These are phyloP conservation scores for Terana coerulea DNA, from an alignment of 768 basidiomycete genomes.

Conservation along the genomic window DNA sequence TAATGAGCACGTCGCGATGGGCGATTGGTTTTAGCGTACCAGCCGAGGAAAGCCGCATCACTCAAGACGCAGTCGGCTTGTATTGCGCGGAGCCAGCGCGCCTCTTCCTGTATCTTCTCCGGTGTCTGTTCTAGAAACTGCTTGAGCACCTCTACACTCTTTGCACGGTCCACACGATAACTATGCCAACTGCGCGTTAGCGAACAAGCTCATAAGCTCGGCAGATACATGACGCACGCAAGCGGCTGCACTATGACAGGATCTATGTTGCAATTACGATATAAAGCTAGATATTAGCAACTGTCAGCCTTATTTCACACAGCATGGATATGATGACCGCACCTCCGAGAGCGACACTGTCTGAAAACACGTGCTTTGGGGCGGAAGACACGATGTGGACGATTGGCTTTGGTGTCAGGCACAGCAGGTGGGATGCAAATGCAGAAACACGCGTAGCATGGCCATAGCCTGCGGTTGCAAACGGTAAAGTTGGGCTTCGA, in stretches of 20 bases:
- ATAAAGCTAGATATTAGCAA: slow-evolving; percentile 36
- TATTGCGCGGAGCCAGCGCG: slow-evolving; percentile 50
- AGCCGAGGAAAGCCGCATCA: slow-evolving; percentile 76
- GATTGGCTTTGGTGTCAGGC: slow-evolving; percentile 38
- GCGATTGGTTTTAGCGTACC: slow-evolving; percentile 43
- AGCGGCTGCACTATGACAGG: slow-evolving; percentile 79
- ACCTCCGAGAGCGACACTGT: slow-evolving; percentile 54
- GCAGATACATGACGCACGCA: slow-evolving; percentile 44
- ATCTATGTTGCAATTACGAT: slow-evolving; percentile 71
- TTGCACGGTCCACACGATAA: slow-evolving; percentile 69
- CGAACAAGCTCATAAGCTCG: background rate
- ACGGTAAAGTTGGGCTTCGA: slow-evolving; percentile 4
- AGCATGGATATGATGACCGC: background rate
- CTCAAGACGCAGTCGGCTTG: slow-evolving; percentile 60
- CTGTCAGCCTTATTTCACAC: background rate
- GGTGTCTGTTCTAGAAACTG: slow-evolving; percentile 57
- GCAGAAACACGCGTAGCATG: slow-evolving; percentile 83
- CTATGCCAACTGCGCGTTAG: slow-evolving; percentile 28
- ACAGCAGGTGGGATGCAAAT: slow-evolving; percentile 56
- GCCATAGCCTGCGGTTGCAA: slow-evolving; percentile 56
- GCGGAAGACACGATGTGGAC: slow-evolving; percentile 74
- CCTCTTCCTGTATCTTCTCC: slow-evolving; percentile 49
- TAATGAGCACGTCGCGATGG: too few relatives aligned
- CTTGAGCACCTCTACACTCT: slow-evolving; percentile 60
- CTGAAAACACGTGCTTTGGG: slow-evolving; percentile 64